Base-by-base conservation (phyloP, 2,329 filamentous ascomycete species). In the Bipolaris oryzae region DNA sequence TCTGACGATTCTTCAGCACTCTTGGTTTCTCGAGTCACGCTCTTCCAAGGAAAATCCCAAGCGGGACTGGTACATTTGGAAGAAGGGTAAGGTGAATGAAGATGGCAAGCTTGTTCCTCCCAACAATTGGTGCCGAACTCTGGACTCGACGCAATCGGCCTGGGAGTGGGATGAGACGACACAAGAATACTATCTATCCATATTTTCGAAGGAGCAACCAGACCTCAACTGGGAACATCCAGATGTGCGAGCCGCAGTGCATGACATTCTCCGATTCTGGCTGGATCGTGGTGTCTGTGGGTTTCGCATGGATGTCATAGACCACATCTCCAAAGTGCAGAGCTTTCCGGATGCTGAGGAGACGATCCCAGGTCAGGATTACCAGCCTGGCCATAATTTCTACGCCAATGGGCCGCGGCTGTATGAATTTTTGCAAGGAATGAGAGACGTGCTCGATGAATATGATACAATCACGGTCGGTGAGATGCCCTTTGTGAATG, bases 181-280 rank as follows among this genome's bases (percentile, higher is more conserved):
- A 0, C 81, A 84, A 21, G 88, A 93, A 74, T 93, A 91, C 73
- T 93, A 91, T 65, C 83, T 93, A 0, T 87, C 89, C 53, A 81
- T 95, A 11, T 96, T 91, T 72, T 87, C 88, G 1, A 84, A 83
- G 7, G 85, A 90, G 61, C 91, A 94, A 70, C 90, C 91, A 0
- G 91, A 95, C 67, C 79, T 95, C 5, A 95, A 95, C 75, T 95
- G 90, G 90, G 89, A 93, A 67, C 89, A 88, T 52, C 81, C 82
- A 0, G 84, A 82, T 5, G 84, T 89, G 0, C 83, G 89, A n/a
- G 78, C 84, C 25, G 90, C 89, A 0, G 86, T 93, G 1, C 89
- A 91, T 69, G 80, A 88, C 23, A 81, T 89, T 3, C 88, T 93
- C 79, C 83, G 84, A 25, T 95, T 93, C 74, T 95, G 91, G 91